Percentiles rank a stretch among this genome's conserved stretches.
These are phyloP conservation scores for Globisporangium spiculum DNA, from an alignment of 352 stramenopile species.

Conservation along the genomic window DNA sequence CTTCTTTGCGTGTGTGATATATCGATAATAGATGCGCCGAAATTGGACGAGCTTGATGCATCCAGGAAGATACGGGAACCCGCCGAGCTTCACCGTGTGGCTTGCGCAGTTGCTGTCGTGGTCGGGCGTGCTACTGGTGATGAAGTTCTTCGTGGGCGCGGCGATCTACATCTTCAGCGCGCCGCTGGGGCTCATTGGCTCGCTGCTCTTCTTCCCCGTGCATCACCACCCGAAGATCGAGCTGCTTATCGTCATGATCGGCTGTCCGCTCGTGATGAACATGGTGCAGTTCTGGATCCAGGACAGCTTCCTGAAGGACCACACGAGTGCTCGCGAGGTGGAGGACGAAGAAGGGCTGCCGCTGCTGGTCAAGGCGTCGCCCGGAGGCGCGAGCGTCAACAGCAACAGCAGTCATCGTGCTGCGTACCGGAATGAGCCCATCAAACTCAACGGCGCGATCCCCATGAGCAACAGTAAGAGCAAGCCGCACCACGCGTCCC, in stretches of 20 bases:
- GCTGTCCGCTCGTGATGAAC: constrained; percentile 82
- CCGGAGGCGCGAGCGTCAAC: background rate
- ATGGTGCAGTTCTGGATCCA: constrained; percentile 87
- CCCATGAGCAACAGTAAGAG: constrained; percentile 7
- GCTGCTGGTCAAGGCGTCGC: constrained; percentile 19
- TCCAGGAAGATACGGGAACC: constrained; percentile 65
- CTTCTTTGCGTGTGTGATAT: background rate
- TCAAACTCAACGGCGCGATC: constrained; percentile 14
- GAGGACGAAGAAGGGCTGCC: constrained; percentile 31
- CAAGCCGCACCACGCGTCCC: constrained; percentile 3
- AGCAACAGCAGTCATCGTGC: constrained; percentile 1
- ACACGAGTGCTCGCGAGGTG: background rate
- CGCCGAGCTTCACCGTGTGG: constrained; percentile 67
- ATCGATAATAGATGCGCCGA: constrained; percentile 33
- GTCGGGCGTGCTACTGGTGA: constrained; percentile 57
- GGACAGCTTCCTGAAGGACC: constrained; percentile 78
- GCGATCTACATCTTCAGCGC: constrained; percentile 63
- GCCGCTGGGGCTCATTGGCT: constrained; percentile 55
- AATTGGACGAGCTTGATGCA: constrained; percentile 61
- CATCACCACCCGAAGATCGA: constrained; percentile 73
- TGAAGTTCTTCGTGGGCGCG: constrained; percentile 66
- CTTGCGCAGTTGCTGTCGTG: constrained; percentile 60
- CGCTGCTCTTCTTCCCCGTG: constrained; percentile 65
- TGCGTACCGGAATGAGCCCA: background rate
- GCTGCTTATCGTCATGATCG: constrained; percentile 83